Evolutionary conservation across 1,139 yeast species (phyloP).

Genomic region (Taiozyma sp.): DNA sequence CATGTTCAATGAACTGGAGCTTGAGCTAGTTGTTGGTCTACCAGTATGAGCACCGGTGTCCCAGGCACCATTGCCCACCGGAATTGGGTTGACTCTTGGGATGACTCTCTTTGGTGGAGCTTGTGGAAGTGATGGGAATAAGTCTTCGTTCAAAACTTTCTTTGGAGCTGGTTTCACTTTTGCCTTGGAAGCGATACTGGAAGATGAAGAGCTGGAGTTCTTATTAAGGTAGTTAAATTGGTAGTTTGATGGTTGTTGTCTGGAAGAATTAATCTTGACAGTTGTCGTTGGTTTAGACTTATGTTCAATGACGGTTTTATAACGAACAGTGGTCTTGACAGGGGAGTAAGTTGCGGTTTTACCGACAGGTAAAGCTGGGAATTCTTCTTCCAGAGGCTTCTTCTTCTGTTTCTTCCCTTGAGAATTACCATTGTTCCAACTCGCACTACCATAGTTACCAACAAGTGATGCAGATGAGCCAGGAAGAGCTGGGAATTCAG

Average conservation of each 20-base stretch:
- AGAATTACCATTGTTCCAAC: neutral
- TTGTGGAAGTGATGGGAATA: conserved; percentile 45
- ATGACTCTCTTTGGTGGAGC: conserved; percentile 27
- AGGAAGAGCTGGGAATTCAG: conserved; percentile 53
- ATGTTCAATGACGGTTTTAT: conserved; percentile 14
- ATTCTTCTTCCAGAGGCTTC: conserved; percentile 19
- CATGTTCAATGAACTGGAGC: conserved; percentile 20
- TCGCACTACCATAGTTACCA: conserved; percentile 17
- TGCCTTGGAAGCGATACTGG: neutral
- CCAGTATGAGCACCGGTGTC: conserved; percentile 13
- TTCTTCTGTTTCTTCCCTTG: conserved; percentile 12
- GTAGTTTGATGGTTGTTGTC: conserved; percentile 21
- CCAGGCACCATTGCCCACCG: conserved; percentile 29
- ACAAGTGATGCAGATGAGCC: conserved; percentile 24
- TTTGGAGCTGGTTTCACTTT: conserved; percentile 9
- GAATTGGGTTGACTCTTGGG: conserved; percentile 33
- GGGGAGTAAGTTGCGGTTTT: conserved; percentile 13
- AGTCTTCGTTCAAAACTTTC: conserved; percentile 27
- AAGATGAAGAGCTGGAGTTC: conserved; percentile 8
- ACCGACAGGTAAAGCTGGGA: conserved; percentile 23
- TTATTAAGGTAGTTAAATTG: conserved; percentile 13
- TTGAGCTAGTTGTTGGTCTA: conserved; percentile 3
- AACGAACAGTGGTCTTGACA: conserved; percentile 18
- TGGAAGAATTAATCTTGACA: conserved; percentile 14
- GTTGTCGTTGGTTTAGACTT: conserved; percentile 5